phyloP scores from a whole-genome alignment of 225 moss, liverwort and hornwort species.

The Asterella californica region DNA sequence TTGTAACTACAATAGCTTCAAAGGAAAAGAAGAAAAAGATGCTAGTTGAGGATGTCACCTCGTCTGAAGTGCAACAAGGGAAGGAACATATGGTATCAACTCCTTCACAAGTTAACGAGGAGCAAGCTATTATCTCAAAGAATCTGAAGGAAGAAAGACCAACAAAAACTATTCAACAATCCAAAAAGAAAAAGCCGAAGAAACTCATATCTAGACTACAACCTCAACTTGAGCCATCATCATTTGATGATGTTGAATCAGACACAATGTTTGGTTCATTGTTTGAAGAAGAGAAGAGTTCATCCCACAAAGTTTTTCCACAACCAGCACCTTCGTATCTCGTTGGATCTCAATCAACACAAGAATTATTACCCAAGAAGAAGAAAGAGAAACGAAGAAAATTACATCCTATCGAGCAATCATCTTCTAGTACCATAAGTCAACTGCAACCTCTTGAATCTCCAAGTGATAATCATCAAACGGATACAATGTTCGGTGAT shows the following conservation, averaged over 20 bases:
- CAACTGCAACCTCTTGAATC: neutral
- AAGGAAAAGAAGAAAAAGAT: slow-evolving; percentile 1
- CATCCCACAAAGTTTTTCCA: neutral
- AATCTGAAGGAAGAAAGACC: neutral
- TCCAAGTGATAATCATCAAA: neutral
- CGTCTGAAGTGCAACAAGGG: neutral
- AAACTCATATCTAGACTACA: neutral
- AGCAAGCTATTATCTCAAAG: too few species aligned
- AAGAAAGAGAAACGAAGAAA: neutral
- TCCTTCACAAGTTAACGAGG: too few species aligned
- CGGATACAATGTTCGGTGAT: neutral
- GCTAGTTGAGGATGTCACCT: neutral
- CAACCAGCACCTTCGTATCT: too few species aligned
- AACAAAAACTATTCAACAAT: too few species aligned
- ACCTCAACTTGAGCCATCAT: neutral
- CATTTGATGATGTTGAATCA: neutral
- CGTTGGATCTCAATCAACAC: neutral
- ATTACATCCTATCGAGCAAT: neutral
- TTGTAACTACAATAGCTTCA: neutral
- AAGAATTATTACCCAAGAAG: neutral
- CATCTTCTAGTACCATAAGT: neutral
- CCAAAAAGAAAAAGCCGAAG: neutral
- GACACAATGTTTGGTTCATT: neutral
- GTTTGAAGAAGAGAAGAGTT: neutral
- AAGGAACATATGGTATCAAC: neutral